A percentile compares a stretch with the other conserved stretches of the same genome.
Conservation (phyloP, 2,329 filamentous ascomycete genomes). For the Orbilia ellipsospora region DNA sequence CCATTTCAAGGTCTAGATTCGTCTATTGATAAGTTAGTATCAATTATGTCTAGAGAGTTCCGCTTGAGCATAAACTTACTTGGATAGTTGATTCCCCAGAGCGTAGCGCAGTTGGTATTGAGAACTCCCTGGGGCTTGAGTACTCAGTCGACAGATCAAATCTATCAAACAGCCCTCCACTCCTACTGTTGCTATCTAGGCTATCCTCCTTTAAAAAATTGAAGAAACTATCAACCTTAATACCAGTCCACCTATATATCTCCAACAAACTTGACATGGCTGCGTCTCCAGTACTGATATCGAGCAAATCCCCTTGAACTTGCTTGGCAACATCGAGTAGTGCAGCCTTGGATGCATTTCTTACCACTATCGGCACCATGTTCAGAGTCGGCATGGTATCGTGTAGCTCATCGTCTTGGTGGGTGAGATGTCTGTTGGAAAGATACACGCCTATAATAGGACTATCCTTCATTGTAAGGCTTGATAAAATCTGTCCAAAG, state of each 20-base stretch:
- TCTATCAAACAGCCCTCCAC: constrained; percentile 35
- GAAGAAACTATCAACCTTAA: constrained; percentile 77
- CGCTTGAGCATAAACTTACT: constrained; percentile 18
- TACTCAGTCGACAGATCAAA: constrained; percentile 19
- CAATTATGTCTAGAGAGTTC: neutral
- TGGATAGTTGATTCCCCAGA: constrained; percentile 37
- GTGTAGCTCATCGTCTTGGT: constrained; percentile 59
- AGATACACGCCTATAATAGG: constrained; percentile 83
- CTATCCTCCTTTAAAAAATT: constrained; percentile 70
- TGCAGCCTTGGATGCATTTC: constrained; percentile 58
- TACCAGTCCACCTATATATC: constrained; percentile 78
- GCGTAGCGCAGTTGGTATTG: constrained; percentile 27
- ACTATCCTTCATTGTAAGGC: constrained; percentile 60
- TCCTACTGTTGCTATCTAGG: constrained; percentile 30
- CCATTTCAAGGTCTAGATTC: constrained; percentile 47
- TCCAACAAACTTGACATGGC: constrained; percentile 74
- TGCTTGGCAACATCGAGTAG: constrained; percentile 68
- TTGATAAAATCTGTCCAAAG: constrained; percentile 67
- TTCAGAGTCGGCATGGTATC: constrained; percentile 77
- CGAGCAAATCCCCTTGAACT: constrained; percentile 76
- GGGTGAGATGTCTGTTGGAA: constrained; percentile 71
- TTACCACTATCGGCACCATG: constrained; percentile 77
- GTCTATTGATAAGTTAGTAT: constrained; percentile 29
- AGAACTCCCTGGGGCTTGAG: constrained; percentile 21
- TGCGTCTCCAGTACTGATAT: constrained; percentile 70